Evolutionary conservation across 129 eudicot species (phyloP), one percentile per base, ranked within the genome.

Genomic region (Tagetes patula): DNA sequence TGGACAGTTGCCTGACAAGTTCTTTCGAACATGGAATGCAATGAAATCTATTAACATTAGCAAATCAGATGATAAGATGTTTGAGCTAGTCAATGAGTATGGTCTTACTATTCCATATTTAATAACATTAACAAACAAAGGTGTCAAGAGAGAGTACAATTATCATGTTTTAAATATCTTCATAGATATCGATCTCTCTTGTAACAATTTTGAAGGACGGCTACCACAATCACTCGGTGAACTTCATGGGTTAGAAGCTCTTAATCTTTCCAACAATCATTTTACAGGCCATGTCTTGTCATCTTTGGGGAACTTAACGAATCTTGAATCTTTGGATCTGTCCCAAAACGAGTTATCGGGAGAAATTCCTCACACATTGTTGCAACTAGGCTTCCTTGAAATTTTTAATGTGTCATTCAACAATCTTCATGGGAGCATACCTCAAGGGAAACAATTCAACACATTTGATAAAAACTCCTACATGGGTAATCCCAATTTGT

Each of bases 291-390:
- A 11, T 8, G 30, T 67, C 47, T 68, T 68, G 37, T 6, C 47
- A 39, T 66, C 79, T 0, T 13, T 42, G 6, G 71, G 52, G 65
- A 71, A 38, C 70, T 30, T 82, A 54, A 55, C 3, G 27, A 65
- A 71, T 27, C 85, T 82, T 3, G 79, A 66, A 53, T 72, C 82
- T 8, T 67, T 82, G 52, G 85, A 77, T 77, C 76, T 77, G 13
- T 82, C 75, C 10, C 20, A 6, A 11, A 82, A 77, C 49, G 37
- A 55, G 52, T 60, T 82, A 40, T 65, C 71, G 0, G 80, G 79
- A 40, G 69, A 77, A 38, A 72, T 82, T 61, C 80, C 85, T 41
- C 62, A 49, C 6, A 11, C 61, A 38, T 7, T 76, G 48, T 14
- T 53, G 46, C 64, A 72, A 14, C 79, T 82, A 10, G 50, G 54